Evolutionary conservation across 768 basidiomycete genomes (phyloP).

Genomic region (Lyophyllum decastes): DNA sequence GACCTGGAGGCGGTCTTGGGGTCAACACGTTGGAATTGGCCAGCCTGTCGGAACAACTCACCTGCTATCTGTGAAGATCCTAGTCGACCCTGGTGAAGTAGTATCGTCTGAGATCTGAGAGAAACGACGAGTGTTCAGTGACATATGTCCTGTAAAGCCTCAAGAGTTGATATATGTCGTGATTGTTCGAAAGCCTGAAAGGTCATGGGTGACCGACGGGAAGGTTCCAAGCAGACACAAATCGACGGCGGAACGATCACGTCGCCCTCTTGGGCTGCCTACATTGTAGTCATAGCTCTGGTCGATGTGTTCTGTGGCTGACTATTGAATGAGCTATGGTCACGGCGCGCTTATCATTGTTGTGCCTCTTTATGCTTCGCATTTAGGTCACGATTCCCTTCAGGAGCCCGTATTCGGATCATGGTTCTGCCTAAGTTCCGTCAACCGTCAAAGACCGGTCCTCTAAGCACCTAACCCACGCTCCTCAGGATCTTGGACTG

Average conservation of each 20-base stretch:
- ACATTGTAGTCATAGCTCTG: too few relatives aligned
- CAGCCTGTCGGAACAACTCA: slow-evolving; percentile 1
- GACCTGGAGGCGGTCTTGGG: slow-evolving; percentile 9
- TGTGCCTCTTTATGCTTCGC: too few relatives aligned
- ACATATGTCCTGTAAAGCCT: neutral
- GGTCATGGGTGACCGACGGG: neutral
- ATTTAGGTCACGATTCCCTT: neutral
- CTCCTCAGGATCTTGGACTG: too few relatives aligned
- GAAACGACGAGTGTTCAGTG: slow-evolving; percentile 14
- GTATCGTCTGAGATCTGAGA: slow-evolving; percentile 15
- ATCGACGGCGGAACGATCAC: too few relatives aligned
- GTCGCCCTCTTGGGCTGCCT: too few relatives aligned
- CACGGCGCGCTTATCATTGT: too few relatives aligned
- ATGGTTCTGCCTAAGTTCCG: neutral
- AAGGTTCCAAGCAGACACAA: neutral
- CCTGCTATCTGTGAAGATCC: slow-evolving; percentile 21
- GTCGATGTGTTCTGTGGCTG: too few relatives aligned
- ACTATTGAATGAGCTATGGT: too few relatives aligned
- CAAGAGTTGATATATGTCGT: neutral
- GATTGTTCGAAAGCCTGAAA: neutral
- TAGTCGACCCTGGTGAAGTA: slow-evolving; percentile 10
- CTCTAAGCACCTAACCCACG: too few relatives aligned
- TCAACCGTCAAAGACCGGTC: too few relatives aligned
- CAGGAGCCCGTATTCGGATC: neutral
- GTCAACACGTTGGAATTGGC: neutral